Base-by-base conservation (phyloP, 345 rosid genomes). In the Noccaea bulbosa region DNA sequence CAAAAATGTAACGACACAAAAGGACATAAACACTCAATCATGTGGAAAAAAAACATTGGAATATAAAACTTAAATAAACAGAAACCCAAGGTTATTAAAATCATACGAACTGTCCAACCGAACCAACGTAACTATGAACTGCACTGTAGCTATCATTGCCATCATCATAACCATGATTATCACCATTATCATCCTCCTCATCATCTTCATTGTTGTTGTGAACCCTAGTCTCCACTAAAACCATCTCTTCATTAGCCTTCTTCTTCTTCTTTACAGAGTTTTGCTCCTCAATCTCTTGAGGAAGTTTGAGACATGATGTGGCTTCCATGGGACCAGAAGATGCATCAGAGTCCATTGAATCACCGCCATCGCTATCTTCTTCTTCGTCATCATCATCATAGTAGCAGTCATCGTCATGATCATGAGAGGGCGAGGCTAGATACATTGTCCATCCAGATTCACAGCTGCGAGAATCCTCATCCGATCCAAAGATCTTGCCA, bases 321-420 rank as follows among this genome's bases (percentile, higher is more conserved):
- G 69, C 64, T 62, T 75, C 74, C 79, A 75, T 68, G 7, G 86
- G 90, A 43, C 90, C 87, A 50, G 93, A 88, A 69, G 90, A 86
- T 41, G 93, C 93, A 76, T 88, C 93, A 20, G 93, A 88, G 37
- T 82, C 83, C 93, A 88, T 84, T 15, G 93, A 88, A 56, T 88
- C 93, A 79, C 78, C 49, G 45, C 65, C 69, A 45, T 51, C n/a
- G 34, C 74, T 65, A 58, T 76, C 71, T 49, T 38, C 70, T 43
- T 65, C 54, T 34, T 51, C 62, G 33, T 57, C 74, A 5, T 68
- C 22, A 57, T 77, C 63, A 46, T 69, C 44, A 45, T 61, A 46
- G 41, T 61, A 39, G 67, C 48, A 69, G 10, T 58, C 58, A 30
- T 77, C 46, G 4, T 67, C 61, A 27, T 47, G 72, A 54, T 76